Evolutionary conservation across 495 filamentous ascomycete genomes (phyloP).

Genomic region (Podospora pseudopauciseta): DNA sequence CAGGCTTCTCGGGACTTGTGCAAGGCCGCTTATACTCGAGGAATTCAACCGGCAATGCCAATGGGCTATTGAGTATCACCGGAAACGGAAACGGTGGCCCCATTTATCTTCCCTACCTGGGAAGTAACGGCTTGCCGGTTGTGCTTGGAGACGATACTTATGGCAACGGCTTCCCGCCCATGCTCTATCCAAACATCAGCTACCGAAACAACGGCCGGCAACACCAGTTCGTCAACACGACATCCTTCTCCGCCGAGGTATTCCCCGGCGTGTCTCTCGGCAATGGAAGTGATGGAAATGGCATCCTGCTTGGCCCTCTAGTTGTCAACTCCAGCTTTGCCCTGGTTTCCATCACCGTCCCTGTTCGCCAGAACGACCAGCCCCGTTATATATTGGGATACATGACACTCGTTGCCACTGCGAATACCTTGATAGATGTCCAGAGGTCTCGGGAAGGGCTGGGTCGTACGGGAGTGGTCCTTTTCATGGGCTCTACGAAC

Average conservation of each 20-base stretch:
- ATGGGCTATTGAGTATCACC: conserved; percentile 61
- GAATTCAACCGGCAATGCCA: conserved; percentile 51
- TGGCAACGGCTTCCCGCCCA: conserved; percentile 59
- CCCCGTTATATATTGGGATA: conserved; percentile 63
- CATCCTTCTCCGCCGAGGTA: conserved; percentile 37
- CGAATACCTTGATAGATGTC: conserved; percentile 54
- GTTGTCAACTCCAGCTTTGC: conserved; percentile 63
- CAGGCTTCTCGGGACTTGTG: conserved; percentile 52
- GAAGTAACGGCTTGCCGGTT: conserved; percentile 53
- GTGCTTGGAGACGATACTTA: conserved; percentile 52
- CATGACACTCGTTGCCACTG: conserved; percentile 68
- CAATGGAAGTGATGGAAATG: conserved; percentile 38
- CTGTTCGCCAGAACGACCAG: conserved; percentile 62
- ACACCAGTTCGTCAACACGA: conserved; percentile 38
- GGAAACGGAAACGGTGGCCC: conserved; percentile 26
- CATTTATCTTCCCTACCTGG: conserved; percentile 55
- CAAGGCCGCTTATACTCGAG: conserved; percentile 66
- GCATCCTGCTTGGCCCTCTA: conserved; percentile 66
- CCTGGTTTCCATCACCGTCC: conserved; percentile 76
- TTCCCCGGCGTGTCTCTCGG: conserved; percentile 54
- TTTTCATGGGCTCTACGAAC: conserved; percentile 63
- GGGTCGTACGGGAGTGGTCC: conserved; percentile 59
- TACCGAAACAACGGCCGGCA: conserved; percentile 45
- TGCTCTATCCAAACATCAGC: conserved; percentile 72
- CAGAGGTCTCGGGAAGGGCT: conserved; percentile 62